A percentile compares a stretch with the other conserved stretches of the same genome.
Conservation (phyloP, 805 yeast genomes). For the Metschnikowia henanensis region DNA sequence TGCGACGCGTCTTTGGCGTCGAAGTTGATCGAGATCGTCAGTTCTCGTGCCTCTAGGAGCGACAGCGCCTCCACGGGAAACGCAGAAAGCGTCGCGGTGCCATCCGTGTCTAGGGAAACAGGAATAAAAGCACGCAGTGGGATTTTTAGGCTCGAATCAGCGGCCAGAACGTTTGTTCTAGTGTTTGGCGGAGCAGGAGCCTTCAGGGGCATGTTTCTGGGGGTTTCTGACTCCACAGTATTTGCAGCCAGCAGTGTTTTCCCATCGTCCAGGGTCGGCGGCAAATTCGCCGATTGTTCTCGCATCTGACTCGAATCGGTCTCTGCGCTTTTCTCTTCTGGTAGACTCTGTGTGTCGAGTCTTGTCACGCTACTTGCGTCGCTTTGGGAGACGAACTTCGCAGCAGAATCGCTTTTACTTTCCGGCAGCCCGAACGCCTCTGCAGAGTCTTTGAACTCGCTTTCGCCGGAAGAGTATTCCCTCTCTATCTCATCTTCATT, state of each 20-base stretch:
- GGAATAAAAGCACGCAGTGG: slow-evolving; percentile 10
- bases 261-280: too few species aligned
- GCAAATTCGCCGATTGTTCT: too few species aligned
- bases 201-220: background rate
- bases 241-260: too few species aligned
- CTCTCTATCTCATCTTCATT: background rate
- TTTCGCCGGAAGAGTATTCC: slow-evolving; percentile 3
- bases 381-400: background rate
- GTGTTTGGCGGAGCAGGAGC: background rate
- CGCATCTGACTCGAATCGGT: too few species aligned
- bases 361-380: too few species aligned
- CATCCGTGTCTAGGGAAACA: slow-evolving; percentile 2
- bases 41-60: slow-evolving; percentile 58
- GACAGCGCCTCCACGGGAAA: slow-evolving; percentile 7
- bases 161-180: background rate
- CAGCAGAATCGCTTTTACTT: background rate
- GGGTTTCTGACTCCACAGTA: too few species aligned
- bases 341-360: background rate
- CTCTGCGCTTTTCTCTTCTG: background rate
- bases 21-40: slow-evolving; percentile 54
- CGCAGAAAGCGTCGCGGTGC: slow-evolving; percentile 1
- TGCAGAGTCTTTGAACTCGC: slow-evolving; percentile 7
- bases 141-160: background rate
- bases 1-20: slow-evolving; percentile 49
- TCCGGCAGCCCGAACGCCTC: slow-evolving; percentile 1